Conservation (phyloP, 345 rosid species). For the Rhodamnia rubescens region DNA sequence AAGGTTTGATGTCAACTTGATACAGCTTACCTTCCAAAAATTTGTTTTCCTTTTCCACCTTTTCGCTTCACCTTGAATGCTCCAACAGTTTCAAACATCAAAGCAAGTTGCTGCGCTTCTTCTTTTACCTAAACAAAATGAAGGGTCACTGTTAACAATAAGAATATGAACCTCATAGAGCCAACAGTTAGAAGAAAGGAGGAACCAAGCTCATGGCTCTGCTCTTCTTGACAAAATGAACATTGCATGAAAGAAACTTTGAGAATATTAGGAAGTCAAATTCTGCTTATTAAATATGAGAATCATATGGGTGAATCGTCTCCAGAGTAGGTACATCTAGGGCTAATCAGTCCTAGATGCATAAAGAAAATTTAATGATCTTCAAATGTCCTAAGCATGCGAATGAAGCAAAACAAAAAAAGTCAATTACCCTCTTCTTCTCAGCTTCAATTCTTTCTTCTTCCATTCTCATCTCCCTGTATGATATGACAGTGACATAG, state of each 20-base stretch:
- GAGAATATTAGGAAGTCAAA: not conserved
- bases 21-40: constrained; percentile 75
- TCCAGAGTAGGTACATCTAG: not conserved
- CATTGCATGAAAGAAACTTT: not conserved
- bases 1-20: not conserved
- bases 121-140: constrained; percentile 61
- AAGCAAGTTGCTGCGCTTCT: constrained; percentile 78
- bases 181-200: not conserved
- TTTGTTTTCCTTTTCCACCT: constrained; percentile 81
- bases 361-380: not conserved
- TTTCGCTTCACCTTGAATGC: constrained; percentile 94
- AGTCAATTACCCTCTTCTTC: constrained; percentile 60
- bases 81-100: constrained; percentile 78
- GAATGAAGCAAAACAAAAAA: not conserved
- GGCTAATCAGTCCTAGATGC: not conserved
- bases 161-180: not conserved
- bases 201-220: not conserved
- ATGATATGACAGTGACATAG: not conserved
- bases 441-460: constrained; percentile 91
- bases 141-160: not conserved
- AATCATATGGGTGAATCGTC: not conserved
- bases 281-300: not conserved
- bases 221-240: not conserved
- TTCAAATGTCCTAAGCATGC: not conserved
- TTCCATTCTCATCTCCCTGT: constrained; percentile 76